Evolutionary conservation across 2,329 filamentous ascomycete genomes (phyloP), one percentile per base, ranked within the genome.

Genomic region (Sphaerulina musiva): DNA sequence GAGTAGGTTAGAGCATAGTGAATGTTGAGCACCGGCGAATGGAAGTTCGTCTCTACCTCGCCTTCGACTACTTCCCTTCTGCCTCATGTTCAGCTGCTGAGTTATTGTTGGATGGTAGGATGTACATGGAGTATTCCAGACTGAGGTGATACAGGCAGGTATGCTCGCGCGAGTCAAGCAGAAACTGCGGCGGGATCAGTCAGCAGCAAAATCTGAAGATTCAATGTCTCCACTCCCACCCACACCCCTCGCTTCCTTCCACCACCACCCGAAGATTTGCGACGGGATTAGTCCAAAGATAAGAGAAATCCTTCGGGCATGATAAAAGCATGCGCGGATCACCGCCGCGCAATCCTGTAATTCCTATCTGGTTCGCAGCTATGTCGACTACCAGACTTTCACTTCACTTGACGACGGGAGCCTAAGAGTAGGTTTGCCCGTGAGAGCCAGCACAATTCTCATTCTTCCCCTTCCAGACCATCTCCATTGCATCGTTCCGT

Each of bases 321-420:
- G 48, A 51, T 51, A 51, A 44, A 51, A 42, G 17, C 20, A 17
- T 12, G 46, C 44, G 51, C 51, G 51, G 51, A 48, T 53, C 51
- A 44, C 51, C 51, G 51, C 39, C 8, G 36, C 48, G 41, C 42
- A 39, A 20, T 20, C 20, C 20, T 20, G 20, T 2, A 3, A 20
- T 20, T 29, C 26, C 26, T 45, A 20, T n/a, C 29, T 20, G 10
- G 9, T 20, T 14, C 42, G 42, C 32, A 14, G 26, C 26, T 12
- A 26, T 12, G 10, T 23, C 11, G 10, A 7, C 26, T 4, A 4
- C 26, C 26, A 26, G 26, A 26, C 26, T 29, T 29, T 29, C 26
- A 7, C 26, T 29, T 29, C 26, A 29, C 26, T 29, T 4, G 34
- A 11, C 34, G 5, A n/a, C 5, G 34, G 8, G 34, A 38, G 10